Evolutionary conservation across 1,139 yeast genomes (phyloP).

Genomic region (Kodamaea suecica): DNA sequence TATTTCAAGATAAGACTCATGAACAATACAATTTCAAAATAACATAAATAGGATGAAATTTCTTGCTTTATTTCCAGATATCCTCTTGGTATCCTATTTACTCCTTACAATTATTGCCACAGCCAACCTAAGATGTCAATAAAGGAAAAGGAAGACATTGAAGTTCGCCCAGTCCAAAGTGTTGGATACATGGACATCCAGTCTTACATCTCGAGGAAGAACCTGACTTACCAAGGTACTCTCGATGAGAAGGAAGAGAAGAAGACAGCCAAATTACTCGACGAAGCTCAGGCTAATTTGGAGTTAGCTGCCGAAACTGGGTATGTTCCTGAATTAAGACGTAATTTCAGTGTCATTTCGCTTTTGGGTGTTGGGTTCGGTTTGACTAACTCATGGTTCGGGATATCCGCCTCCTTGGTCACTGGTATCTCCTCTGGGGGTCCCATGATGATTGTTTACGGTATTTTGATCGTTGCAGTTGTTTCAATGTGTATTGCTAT

Average conservation of each 20-base stretch:
- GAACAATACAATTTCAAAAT: too few relatives aligned
- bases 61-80: too few relatives aligned
- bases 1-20: too few relatives aligned
- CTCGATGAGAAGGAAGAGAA: conserved; percentile 12
- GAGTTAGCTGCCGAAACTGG: conserved; percentile 34
- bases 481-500: conserved; percentile 40
- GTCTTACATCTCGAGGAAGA: conserved; percentile 14
- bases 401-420: conserved; percentile 48
- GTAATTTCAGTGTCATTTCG: conserved; percentile 52
- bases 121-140: conserved; percentile 7
- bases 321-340: conserved; percentile 40
- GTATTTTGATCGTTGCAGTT: conserved; percentile 31
- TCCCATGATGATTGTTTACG: conserved; percentile 46
- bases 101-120: too few relatives aligned
- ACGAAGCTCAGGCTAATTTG: conserved; percentile 33
- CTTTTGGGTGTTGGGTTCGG: conserved; percentile 52
- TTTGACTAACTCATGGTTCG: conserved; percentile 54
- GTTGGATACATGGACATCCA: conserved; percentile 21
- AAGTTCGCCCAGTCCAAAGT: conserved; percentile 18
- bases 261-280: conserved; percentile 19
- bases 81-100: too few relatives aligned
- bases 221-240: conserved; percentile 10
- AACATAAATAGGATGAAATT: too few relatives aligned
- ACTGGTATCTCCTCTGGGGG: conserved; percentile 51
- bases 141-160: conserved; percentile 7